Evolutionary conservation across 2,329 filamentous ascomycete genomes (phyloP).

Genomic region (Byssothecium circinans): DNA sequence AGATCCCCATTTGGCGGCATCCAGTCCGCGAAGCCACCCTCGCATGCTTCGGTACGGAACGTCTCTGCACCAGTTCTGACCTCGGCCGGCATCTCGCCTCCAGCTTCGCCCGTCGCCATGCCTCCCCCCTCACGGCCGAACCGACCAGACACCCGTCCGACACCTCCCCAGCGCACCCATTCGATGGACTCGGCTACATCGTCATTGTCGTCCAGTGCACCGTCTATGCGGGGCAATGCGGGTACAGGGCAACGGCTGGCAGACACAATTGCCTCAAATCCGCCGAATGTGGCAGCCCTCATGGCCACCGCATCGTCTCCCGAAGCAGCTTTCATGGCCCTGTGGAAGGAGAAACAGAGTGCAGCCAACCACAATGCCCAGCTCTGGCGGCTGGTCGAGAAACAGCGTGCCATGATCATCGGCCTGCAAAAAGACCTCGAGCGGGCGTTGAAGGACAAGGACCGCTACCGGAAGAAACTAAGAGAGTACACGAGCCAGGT

Average conservation of each 20-base stretch:
- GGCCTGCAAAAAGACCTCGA: constrained; percentile 95
- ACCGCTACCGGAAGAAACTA: constrained; percentile 85
- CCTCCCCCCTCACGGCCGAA: constrained; percentile 39
- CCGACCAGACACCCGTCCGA: constrained; percentile 35
- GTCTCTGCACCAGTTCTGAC: constrained; percentile 39
- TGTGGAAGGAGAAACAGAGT: constrained; percentile 89
- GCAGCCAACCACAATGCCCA: constrained; percentile 88
- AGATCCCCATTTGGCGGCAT: constrained; percentile 15
- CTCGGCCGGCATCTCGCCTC: constrained; percentile 34
- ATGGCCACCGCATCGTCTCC: constrained; percentile 84
- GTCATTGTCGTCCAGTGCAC: constrained; percentile 48
- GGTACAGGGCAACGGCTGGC: constrained; percentile 61
- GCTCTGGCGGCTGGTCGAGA: constrained; percentile 93
- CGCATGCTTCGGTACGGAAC: constrained; percentile 40
- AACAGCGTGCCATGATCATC: constrained; percentile 90
- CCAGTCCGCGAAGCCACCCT: constrained; percentile 24
- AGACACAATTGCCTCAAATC: constrained; percentile 54
- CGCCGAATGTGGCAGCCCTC: constrained; percentile 75
- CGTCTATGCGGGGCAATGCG: constrained; percentile 57
- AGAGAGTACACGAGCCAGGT: constrained; percentile 68
- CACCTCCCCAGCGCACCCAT: constrained; percentile 65
- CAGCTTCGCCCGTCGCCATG: constrained; percentile 41
- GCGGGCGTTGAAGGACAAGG: constrained; percentile 87
- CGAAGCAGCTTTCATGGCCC: constrained; percentile 83
- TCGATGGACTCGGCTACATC: constrained; percentile 96